Conservation (phyloP, 1,284 basidiomycete genomes). For the Gastroboletus turbinatus region DNA sequence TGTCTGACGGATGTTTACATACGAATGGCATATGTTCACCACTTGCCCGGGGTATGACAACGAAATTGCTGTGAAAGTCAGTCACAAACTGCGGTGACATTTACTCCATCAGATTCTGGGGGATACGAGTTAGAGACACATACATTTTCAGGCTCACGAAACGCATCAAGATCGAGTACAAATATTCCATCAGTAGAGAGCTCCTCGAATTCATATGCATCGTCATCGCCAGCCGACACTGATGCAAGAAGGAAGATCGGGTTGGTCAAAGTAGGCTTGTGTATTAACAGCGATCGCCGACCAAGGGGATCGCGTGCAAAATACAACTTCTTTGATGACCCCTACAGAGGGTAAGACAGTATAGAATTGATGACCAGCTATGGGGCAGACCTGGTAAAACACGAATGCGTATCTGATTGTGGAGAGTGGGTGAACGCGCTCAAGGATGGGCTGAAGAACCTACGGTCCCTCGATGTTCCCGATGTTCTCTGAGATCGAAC, state of each 20-base stretch:
- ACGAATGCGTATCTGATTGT: constrained; percentile 76
- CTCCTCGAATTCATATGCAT: constrained; percentile 56
- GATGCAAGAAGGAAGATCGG: constrained; percentile 67
- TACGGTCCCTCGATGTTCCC: constrained; percentile 83
- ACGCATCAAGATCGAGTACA: constrained; percentile 44
- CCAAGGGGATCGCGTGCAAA: constrained; percentile 91
- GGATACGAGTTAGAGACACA: background rate
- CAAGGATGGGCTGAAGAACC: constrained; percentile 37
- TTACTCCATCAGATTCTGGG: constrained; percentile 5
- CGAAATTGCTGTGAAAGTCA: constrained; percentile 32
- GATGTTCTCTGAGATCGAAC: constrained; percentile 52
- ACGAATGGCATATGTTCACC: constrained; percentile 28
- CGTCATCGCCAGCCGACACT: constrained; percentile 53
- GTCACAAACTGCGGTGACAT: constrained; percentile 32
- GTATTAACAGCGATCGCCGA: constrained; percentile 82
- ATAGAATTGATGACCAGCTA: background rate
- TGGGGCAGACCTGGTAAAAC: constrained; percentile 64
- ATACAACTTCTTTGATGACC: constrained; percentile 51
- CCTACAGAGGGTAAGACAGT: constrained; percentile 37
- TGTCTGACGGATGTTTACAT: constrained; percentile 7
- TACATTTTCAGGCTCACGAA: constrained; percentile 31
- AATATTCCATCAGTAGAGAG: constrained; percentile 60
- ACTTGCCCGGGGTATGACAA: constrained; percentile 25
- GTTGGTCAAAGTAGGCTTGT: constrained; percentile 46
- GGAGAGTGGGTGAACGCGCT: background rate